phyloP scores from a whole-genome alignment of 345 rosid genomes.

The Gossypium australe region DNA sequence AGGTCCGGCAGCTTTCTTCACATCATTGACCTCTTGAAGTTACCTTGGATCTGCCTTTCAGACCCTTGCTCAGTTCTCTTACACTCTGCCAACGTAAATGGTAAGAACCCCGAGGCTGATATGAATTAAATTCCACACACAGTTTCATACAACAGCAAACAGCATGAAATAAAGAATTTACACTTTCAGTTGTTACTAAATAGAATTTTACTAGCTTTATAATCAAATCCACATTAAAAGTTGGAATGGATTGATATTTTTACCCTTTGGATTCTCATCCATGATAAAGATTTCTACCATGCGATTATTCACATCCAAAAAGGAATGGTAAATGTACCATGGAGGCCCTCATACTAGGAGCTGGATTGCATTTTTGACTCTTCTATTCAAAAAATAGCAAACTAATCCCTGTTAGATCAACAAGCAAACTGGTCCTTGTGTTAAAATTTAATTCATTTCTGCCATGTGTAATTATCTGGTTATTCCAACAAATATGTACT shows the following conservation, averaged over 20 bases:
- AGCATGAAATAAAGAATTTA: neutral
- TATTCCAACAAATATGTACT: no score
- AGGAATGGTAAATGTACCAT: no score
- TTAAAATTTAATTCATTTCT: no score
- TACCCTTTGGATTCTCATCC: neutral
- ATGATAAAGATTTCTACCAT: neutral
- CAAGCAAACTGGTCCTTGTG: no score
- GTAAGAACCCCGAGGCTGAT: neutral
- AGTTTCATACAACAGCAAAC: neutral
- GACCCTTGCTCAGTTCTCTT: slow-evolving; percentile 43
- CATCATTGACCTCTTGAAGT: slow-evolving; percentile 22
- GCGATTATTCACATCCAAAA: neutral
- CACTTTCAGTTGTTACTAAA: neutral
- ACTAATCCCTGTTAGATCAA: no score
- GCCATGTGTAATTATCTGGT: no score
- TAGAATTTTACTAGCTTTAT: neutral
- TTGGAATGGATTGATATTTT: neutral
- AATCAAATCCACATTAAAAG: neutral
- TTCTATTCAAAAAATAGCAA: no score
- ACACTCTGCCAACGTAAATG: slow-evolving; percentile 33
- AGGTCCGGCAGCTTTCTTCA: neutral
- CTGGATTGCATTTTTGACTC: no score
- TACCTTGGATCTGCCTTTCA: slow-evolving; percentile 19
- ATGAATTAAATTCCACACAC: neutral
- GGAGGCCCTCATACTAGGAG: no score